A percentile compares a stretch with the other conserved stretches of the same genome.
phyloP scores from a whole-genome alignment of 352 stramenopile species.

The Globisporangium heterothallicum region DNA sequence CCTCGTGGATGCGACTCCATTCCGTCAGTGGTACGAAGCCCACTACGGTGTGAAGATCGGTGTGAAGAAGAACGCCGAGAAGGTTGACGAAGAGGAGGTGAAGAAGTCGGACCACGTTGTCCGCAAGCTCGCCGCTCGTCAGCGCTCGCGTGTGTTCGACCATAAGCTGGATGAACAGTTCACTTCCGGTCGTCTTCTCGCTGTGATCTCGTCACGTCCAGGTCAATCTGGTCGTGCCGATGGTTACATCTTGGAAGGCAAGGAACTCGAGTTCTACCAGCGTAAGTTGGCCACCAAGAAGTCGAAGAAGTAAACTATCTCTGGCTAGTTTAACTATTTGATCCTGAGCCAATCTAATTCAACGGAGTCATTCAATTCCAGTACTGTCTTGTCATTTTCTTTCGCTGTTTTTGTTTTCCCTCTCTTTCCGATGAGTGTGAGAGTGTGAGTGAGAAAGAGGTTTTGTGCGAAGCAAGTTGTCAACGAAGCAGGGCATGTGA shows the following conservation, averaged over 20 bases:
- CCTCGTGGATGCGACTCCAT: conserved; percentile 97
- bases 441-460: too few species aligned
- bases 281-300: conserved; percentile 99
- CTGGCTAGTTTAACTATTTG: conserved; percentile 2
- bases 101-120: conserved; percentile 94
- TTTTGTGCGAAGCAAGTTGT: too few species aligned
- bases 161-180: conserved; percentile 96
- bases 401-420: not conserved
- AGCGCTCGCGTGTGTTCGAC: conserved; percentile 92
- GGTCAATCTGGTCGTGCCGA: conserved; percentile 98
- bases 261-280: conserved; percentile 99
- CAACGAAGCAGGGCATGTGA: too few species aligned
- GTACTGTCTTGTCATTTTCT: not conserved
- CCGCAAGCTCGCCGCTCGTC: conserved; percentile 92
- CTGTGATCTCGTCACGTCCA: conserved; percentile 96
- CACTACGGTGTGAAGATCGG: conserved; percentile 96
- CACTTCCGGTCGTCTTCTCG: conserved; percentile 93
- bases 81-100: conserved; percentile 74
- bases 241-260: conserved; percentile 99
- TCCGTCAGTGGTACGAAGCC: conserved; percentile 99
- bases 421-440: not conserved
- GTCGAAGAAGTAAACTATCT: conserved; percentile 91
- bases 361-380: conserved; percentile 15
- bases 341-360: conserved; percentile 13
- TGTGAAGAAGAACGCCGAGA: conserved; percentile 83